A percentile compares a stretch with the other conserved stretches of the same genome.
Evolutionary conservation across 2,329 filamentous ascomycete species (phyloP).

Genomic region (Colletotrichum abscissum): DNA sequence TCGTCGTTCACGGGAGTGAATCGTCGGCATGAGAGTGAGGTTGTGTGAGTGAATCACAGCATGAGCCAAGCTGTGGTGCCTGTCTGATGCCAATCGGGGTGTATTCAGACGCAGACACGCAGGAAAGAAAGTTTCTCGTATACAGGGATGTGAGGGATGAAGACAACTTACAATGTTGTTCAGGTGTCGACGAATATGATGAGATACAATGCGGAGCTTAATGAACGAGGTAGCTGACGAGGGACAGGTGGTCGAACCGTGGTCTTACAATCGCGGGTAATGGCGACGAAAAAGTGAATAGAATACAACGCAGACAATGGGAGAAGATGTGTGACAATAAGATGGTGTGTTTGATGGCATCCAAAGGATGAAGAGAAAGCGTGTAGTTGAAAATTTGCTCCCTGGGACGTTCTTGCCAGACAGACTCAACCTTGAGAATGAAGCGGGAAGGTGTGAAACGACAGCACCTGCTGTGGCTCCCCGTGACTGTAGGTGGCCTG

Average conservation of each 20-base stretch:
- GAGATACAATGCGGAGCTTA: conserved; percentile 1
- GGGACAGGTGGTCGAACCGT: neutral
- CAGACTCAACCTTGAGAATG: conserved; percentile 29
- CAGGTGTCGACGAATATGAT: neutral
- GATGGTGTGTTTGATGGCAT: neutral
- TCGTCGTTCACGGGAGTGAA: neutral
- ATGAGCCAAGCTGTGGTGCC: neutral
- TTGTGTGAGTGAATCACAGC: neutral
- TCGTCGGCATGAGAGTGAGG: neutral
- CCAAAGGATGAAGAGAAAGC: conserved; percentile 17
- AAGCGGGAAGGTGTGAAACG: conserved; percentile 27
- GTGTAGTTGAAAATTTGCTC: conserved; percentile 30
- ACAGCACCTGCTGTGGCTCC: conserved; percentile 20
- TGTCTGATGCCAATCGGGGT: neutral
- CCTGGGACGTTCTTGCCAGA: conserved; percentile 25
- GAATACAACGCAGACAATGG: conserved; percentile 1
- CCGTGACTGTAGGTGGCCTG: conserved; percentile 21
- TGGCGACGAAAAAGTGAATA: neutral
- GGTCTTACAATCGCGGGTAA: conserved; percentile 9
- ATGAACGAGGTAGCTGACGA: conserved; percentile 6
- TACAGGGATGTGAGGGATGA: neutral
- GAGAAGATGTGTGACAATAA: neutral
- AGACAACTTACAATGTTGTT: conserved; percentile 3
- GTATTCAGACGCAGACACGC: neutral
- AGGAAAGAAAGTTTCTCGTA: neutral